Base-by-base conservation (phyloP, 164 flowering plant genomes). In the Platanus orientalis region DNA sequence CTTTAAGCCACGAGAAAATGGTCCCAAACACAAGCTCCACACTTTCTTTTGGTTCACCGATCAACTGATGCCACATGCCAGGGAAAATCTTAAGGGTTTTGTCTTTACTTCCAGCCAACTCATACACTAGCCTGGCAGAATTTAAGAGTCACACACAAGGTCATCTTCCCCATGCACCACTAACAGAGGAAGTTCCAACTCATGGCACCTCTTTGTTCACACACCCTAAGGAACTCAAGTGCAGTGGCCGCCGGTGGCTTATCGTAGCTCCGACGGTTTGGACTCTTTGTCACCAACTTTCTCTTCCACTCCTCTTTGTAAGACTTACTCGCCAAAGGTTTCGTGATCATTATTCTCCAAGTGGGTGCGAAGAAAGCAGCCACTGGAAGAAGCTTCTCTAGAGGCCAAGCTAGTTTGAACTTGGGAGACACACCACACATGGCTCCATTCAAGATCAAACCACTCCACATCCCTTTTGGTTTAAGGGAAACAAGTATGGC, bases 141-240 rank as follows among this genome's bases (percentile, higher is more conserved):
- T 44, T 53, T n/a, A n/a, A 4, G 57, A 30, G 23, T 74, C 81
- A 50, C 82, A 78, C 2, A 81, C 67, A 12, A 3, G 4, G 36
- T 81, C 84, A 3, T 74, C 75, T 34, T 69, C 80, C 4, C 84
- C 84, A 44, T 81, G 84, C 63, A 78, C 47, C 34, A 81, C 56
- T 23, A 81, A 40, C 67, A 81, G 10, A 2, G 84, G 77, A 28
- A 70, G 71, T 34, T 72, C 73, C 23, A 81, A 21, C 51, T 74
- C 78, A 48, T 65, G 63, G 60, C 73, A 71, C 40, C 63, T 69
- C 58, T 53, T 36, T 63, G 54, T 16, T 70, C 68, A 61, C 84
- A 80, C 48, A 67, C 27, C 21, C 68, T 58, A 0, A 63, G 39
- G 51, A 72, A 34, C 67, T 63, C 75, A 4, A 44, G 61, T 21